Evolutionary conservation across 2,329 filamentous ascomycete genomes (phyloP), one percentile per base, ranked within the genome.

Genomic region (Akanthomyces dipterigenus): DNA sequence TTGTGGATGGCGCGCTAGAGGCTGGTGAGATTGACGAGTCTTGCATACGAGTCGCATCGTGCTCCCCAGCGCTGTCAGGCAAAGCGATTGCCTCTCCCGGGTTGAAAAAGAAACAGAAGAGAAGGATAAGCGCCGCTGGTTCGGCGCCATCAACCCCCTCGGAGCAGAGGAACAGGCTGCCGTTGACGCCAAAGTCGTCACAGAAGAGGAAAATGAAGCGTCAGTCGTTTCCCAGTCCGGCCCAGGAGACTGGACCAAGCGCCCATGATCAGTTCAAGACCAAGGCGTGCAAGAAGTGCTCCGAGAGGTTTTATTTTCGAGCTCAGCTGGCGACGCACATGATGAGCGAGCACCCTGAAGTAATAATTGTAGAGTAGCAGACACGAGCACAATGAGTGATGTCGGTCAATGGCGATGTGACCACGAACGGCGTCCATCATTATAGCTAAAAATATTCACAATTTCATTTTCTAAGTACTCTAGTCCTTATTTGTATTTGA

Each of bases 261-360:
- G 58, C 50, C 9, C 49, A 55, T 42, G 58, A 54, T n/a, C 58
- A 54, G 43, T 55, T 48, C 58, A 61, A 55, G 58, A 55, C 43
- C 6, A 61, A n/a, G 20, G 34, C 50, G 16, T 61, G 58, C 42
- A 61, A 49, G 12, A 40, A 49, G 22, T 61, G 58, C 53, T 3
- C 20, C 12, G 50, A 55, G 31, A 42, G 58, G 24, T 61, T 61
- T 11, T 48, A 48, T 7, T 61, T 55, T 9, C 50, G 49, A 36
- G 43, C 50, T 1, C 58, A 61, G 42, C 34, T 61, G 42, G 58
- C 50, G 31, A 49, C 42, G 31, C 58, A 61, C 31, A 61, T 61
- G 50, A 40, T 16, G 34, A 49, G 6, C 34, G 24, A 55, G 34
- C 58, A 61, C 26, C 31, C 42, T 5, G 58, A 61, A 5, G 34